phyloP scores from a whole-genome alignment of 1,139 yeast genomes.

The Candida frijolesensis region DNA sequence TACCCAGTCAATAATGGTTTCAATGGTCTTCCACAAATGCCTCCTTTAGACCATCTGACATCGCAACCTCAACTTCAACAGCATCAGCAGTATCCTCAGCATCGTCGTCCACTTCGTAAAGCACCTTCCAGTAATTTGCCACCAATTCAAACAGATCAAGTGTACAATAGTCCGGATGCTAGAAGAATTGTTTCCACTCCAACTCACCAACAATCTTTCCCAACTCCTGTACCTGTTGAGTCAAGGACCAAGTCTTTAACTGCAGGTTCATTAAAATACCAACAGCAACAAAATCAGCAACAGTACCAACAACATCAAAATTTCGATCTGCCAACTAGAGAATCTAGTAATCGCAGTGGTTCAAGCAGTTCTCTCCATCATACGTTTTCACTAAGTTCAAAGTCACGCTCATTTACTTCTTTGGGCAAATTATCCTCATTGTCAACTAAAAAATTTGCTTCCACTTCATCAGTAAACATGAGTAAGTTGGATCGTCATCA shows the following conservation, averaged over 20 bases:
- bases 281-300: slow-evolving; percentile 14
- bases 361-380: slow-evolving; percentile 31
- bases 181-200: slow-evolving; percentile 33
- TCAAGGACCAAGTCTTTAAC: slow-evolving; percentile 26
- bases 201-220: slow-evolving; percentile 17
- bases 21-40: slow-evolving; percentile 1
- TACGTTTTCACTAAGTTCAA: slow-evolving; percentile 43
- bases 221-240: slow-evolving; percentile 18
- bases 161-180: slow-evolving; percentile 12
- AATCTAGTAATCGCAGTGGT: slow-evolving; percentile 16
- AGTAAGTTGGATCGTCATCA: slow-evolving; percentile 33
- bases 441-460: slow-evolving; percentile 43
- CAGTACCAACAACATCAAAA: slow-evolving; percentile 11
- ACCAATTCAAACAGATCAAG: slow-evolving; percentile 23
- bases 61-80: slow-evolving; percentile 12
- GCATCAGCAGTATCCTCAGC: slow-evolving; percentile 7
- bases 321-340: slow-evolving; percentile 13
- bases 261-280: slow-evolving; percentile 22
- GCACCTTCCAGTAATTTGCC: slow-evolving; percentile 19
- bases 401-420: slow-evolving; percentile 47
- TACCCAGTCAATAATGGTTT: slow-evolving; percentile 9
- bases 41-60: slow-evolving; percentile 14
- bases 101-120: slow-evolving; percentile 15
- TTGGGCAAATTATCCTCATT: slow-evolving; percentile 45
- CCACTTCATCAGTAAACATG: slow-evolving; percentile 35